phyloP scores from a whole-genome alignment of 2,329 filamentous ascomycete species.

The Pseudogymnoascus sp. region DNA sequence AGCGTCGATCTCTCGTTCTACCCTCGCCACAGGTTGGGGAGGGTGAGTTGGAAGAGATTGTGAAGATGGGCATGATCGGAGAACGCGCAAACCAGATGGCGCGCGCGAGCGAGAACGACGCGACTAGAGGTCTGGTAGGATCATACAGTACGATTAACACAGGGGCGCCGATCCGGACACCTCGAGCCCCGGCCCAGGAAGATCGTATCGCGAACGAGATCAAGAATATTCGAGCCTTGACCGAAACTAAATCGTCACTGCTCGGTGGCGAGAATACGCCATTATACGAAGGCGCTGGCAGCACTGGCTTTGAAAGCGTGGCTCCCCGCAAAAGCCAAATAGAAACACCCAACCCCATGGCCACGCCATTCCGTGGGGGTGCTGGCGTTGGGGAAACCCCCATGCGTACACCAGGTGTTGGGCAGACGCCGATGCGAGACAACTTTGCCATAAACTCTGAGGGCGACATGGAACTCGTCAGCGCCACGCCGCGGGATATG shows the following conservation, averaged over 20 bases:
- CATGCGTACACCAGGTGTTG: constrained; percentile 50
- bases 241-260: constrained; percentile 86
- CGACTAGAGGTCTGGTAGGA: constrained; percentile 76
- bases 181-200: constrained; percentile 82
- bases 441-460: constrained; percentile 74
- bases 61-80: constrained; percentile 95
- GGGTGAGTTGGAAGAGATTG: constrained; percentile 88
- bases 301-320: constrained; percentile 81
- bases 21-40: constrained; percentile 90
- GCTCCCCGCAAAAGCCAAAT: constrained; percentile 72
- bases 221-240: constrained; percentile 82
- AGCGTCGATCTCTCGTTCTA: constrained; percentile 72
- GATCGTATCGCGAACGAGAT: constrained; percentile 97
- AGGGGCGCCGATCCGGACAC: constrained; percentile 82
- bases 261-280: constrained; percentile 91
- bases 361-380: constrained; percentile 70
- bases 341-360: constrained; percentile 91
- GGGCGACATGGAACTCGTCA: constrained; percentile 56
- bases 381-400: constrained; percentile 60
- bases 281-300: constrained; percentile 69
- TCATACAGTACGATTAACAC: constrained; percentile 78
- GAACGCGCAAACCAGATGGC: constrained; percentile 74
- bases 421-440: constrained; percentile 79
- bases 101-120: constrained; percentile 70
- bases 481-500: constrained; percentile 69